phyloP scores from a whole-genome alignment of 192 early-diverging fungal genomes.

The Lunasporangiospora selenospora region DNA sequence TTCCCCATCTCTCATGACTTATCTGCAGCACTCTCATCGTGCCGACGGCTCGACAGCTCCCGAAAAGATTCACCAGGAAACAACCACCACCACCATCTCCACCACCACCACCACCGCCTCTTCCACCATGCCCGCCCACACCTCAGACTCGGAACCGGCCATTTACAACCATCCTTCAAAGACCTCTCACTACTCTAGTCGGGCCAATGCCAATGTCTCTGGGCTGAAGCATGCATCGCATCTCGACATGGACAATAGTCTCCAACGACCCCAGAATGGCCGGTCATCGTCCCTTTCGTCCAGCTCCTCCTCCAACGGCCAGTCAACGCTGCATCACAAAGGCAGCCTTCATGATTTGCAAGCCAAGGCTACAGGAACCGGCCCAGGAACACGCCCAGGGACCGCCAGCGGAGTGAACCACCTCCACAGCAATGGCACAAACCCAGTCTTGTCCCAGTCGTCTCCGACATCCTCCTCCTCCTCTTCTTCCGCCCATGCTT shows the following conservation, averaged over 20 bases:
- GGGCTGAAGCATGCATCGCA: constrained; percentile 7
- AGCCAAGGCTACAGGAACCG: background rate
- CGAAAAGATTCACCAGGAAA: constrained; percentile 45
- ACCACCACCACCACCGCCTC: constrained; percentile 36
- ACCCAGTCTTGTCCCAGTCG: constrained; percentile 9
- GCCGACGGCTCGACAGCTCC: constrained; percentile 12
- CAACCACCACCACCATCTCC: constrained; percentile 37
- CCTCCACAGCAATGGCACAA: constrained; percentile 12
- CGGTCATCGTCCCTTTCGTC: constrained; percentile 35
- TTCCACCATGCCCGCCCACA: constrained; percentile 36
- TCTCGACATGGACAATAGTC: constrained; percentile 23
- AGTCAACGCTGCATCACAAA: constrained; percentile 5
- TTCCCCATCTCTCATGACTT: constrained; percentile 30
- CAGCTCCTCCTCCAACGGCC: constrained; percentile 20
- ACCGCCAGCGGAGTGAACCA: background rate
- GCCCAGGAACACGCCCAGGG: background rate
- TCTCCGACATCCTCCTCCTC: background rate
- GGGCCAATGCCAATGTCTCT: constrained; percentile 13
- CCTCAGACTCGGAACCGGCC: constrained; percentile 38
- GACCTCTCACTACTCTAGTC: constrained; percentile 10
- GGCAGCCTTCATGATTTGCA: background rate
- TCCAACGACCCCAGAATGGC: background rate
- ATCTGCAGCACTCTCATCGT: constrained; percentile 17
- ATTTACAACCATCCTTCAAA: constrained; percentile 23
- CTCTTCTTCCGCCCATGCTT: background rate